Base-by-base conservation (phyloP, 768 basidiomycete species). In the Hericium erinaceus region DNA sequence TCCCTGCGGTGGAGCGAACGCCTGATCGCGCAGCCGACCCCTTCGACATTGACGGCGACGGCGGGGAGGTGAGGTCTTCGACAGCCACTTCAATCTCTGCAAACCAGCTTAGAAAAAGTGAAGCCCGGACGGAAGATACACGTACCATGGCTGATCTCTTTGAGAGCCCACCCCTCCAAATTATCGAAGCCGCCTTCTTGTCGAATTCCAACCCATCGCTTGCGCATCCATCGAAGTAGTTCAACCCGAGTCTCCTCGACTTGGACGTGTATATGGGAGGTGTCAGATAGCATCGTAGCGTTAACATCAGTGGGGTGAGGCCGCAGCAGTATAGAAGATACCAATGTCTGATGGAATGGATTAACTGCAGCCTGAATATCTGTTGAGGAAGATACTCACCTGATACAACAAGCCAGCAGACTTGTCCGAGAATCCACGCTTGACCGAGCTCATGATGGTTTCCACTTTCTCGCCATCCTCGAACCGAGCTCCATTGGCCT, bases 161-260 rank as follows among this genome's bases (percentile, higher is more conserved):
- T 87, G 55, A 95, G 68, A 0, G 88, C 84, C 92, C 92, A 97
- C 4, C 78, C 79, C 52, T 95, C 92, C n/a, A 98, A 75, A 4
- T 72, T 67, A 53, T 87, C 85, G 64, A 98, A 95, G 0, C 89
- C 91, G n/a, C 82, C 81, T 53, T 84, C 83, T 52, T 86, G 82
- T 12, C 86, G 78, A 28, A 93, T 80, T 12, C 74, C 77, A 48
- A 86, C 65, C 92, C 92, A 97, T 4, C 88, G 80, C 58, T 84
- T 83, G 8, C 82, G 81, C 57, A 98, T 80, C 80, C 89, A 94
- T 46, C 74, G 73, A 0, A 90, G 66, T 33, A 94, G 69, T 41
- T 86, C 85, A 57, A 83, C 66, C 1, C 77, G 80, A 3, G 88
- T 78, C 59, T 84, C 79, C 66, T 95, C 92, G 10, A 95, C 83